A percentile compares a stretch with the other conserved stretches of the same genome.
Conservation (phyloP, 441 rosid genomes). For the Melastoma candidum region DNA sequence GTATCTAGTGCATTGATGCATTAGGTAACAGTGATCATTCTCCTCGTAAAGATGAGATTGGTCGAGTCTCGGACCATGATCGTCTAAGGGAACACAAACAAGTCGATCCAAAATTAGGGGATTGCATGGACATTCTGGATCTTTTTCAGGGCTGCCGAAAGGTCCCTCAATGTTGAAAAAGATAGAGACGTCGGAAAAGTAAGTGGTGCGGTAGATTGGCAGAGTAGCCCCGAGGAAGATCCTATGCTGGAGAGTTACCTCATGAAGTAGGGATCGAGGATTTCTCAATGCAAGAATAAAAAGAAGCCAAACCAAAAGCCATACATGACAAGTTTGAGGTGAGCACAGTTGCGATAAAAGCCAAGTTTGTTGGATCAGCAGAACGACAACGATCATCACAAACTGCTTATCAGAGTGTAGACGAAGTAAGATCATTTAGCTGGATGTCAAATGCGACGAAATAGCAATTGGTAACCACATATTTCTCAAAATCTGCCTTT, state of each 20-base stretch:
- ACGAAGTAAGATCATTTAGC: constrained; percentile 62
- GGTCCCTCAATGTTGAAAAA: constrained; percentile 32
- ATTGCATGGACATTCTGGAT: constrained; percentile 41
- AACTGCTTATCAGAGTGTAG: constrained; percentile 44
- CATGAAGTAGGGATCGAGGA: constrained; percentile 35
- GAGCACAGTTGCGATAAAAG: constrained; percentile 84
- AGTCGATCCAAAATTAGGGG: constrained; percentile 28
- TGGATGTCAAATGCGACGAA: constrained; percentile 46
- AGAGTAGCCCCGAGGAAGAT: constrained; percentile 27
- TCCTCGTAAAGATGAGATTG: constrained; percentile 22
- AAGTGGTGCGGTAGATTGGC: constrained; percentile 23
- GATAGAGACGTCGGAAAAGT: constrained; percentile 35
- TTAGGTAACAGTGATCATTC: constrained; percentile 25
- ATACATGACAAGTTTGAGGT: constrained; percentile 86
- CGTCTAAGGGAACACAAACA: constrained; percentile 23
- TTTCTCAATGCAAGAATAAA: constrained; percentile 47
- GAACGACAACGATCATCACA: constrained; percentile 38
- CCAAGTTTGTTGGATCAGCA: constrained; percentile 51
- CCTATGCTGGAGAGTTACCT: constrained; percentile 30
- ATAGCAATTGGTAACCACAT: constrained; percentile 24
- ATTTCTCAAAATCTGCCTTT: too few relatives aligned
- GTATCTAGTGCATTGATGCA: constrained; percentile 17
- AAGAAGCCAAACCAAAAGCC: constrained; percentile 85
- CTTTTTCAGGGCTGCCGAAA: constrained; percentile 53
- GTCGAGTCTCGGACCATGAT: constrained; percentile 25